A percentile compares a stretch with the other conserved stretches of the same genome.
These are phyloP conservation scores for Adansonia rubrostipa DNA, from an alignment of 441 rosid species.

Conservation along the genomic window DNA sequence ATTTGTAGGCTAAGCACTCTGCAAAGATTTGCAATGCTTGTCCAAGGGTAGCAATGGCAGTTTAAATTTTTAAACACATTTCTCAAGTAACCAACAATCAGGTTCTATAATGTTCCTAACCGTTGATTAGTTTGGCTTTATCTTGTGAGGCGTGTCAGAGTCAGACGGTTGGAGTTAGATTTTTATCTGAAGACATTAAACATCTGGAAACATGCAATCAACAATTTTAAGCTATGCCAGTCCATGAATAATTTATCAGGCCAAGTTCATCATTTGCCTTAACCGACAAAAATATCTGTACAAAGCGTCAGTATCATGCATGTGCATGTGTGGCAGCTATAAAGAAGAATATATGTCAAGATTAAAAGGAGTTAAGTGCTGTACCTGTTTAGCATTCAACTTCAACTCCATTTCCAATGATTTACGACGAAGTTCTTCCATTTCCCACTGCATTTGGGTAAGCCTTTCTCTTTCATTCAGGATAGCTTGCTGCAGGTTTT, in stretches of 20 bases:
- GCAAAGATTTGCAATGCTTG: constrained; percentile 15
- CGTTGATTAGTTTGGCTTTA: neutral
- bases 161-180: neutral
- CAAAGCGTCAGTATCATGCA: neutral
- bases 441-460: constrained; percentile 99
- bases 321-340: neutral
- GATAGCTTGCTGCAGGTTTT: constrained; percentile 88
- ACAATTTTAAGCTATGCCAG: neutral
- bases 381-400: constrained; percentile 78
- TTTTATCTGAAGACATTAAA: neutral
- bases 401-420: constrained; percentile 87
- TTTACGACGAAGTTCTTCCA: constrained; percentile 86
- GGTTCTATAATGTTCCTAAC: neutral
- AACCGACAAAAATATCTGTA: neutral
- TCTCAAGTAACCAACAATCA: constrained; percentile 4
- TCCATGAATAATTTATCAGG: constrained; percentile 3
- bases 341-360: neutral
- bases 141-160: neutral
- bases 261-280: constrained; percentile 16
- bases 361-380: constrained; percentile 4
- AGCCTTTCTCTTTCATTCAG: constrained; percentile 81
- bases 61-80: neutral
- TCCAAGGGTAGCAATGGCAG: constrained; percentile 9
- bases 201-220: constrained; percentile 9
- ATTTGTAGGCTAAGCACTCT: neutral